A percentile compares a stretch with the other conserved stretches of the same genome.
phyloP scores from a whole-genome alignment of 169 alveolate species.

The Plasmodium vinckei region DNA sequence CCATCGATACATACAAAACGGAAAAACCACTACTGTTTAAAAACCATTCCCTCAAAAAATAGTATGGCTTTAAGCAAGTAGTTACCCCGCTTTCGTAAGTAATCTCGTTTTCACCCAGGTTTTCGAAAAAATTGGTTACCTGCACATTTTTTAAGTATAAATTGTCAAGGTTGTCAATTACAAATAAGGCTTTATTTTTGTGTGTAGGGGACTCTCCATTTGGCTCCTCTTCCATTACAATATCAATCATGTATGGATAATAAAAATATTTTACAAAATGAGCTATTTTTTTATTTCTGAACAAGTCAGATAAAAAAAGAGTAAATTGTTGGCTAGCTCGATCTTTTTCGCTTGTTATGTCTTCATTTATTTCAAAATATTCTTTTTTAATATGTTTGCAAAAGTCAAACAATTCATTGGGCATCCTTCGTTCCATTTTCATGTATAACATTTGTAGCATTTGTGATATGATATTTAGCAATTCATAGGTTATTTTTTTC shows the following conservation, averaged over 20 bases:
- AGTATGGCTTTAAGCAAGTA: slow-evolving; percentile 47
- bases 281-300: slow-evolving; percentile 31
- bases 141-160: slow-evolving; percentile 30
- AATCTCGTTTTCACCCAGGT: not conserved
- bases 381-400: slow-evolving; percentile 32
- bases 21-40: slow-evolving; percentile 7
- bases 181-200: slow-evolving; percentile 32
- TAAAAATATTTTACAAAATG: slow-evolving; percentile 37
- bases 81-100: slow-evolving; percentile 5
- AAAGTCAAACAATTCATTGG: slow-evolving; percentile 30
- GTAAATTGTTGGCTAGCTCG: slow-evolving; percentile 18
- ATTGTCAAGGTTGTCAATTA: slow-evolving; percentile 28
- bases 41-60: slow-evolving; percentile 66
- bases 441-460: slow-evolving; percentile 27
- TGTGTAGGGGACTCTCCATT: not conserved
- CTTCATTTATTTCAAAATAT: slow-evolving; percentile 5
- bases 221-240: slow-evolving; percentile 12
- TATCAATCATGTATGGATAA: slow-evolving; percentile 45
- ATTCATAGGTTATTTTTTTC: slow-evolving; percentile 21
- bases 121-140: slow-evolving; percentile 9
- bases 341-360: not conserved
- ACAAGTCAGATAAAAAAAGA: slow-evolving; percentile 62
- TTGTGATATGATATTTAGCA: slow-evolving; percentile 28
- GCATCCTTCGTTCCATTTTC: slow-evolving; percentile 44
- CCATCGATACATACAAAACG: slow-evolving; percentile 38